Conservation (phyloP, 768 basidiomycete genomes). For the Gloeopeniophorella convolvens region DNA sequence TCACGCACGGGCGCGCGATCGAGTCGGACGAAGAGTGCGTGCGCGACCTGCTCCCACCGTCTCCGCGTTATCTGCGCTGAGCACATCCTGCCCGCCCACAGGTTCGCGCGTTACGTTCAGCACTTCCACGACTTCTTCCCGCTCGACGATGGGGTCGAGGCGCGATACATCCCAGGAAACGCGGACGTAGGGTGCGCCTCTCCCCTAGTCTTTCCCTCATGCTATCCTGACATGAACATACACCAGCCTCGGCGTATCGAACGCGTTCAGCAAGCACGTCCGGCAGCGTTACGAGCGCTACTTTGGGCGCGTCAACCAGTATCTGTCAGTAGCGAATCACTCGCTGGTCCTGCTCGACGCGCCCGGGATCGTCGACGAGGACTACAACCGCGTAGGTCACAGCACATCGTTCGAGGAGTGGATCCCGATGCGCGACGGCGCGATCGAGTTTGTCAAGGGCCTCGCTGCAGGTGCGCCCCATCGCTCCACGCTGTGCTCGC, state of each 20-base stretch:
- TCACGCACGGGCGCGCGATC: conserved; percentile 69
- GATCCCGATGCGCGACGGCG: conserved; percentile 45
- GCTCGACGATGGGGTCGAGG: conserved; percentile 37
- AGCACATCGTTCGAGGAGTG: conserved; percentile 48
- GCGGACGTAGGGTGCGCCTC: conserved; percentile 70
- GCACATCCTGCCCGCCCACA: no score
- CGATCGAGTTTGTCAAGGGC: conserved; percentile 54
- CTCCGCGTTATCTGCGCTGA: no score
- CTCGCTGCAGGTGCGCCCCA: conserved; percentile 29
- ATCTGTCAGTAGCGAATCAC: conserved; percentile 59
- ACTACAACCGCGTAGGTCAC: conserved; percentile 55
- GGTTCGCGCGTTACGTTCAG: conserved; percentile 64
- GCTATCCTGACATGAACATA: no score
- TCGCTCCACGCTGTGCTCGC: not conserved
- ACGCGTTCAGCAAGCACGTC: conserved; percentile 29
- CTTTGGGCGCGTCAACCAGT: conserved; percentile 67
- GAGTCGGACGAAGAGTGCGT: conserved; percentile 70
- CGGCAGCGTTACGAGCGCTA: conserved; percentile 50
- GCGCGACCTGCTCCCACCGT: conserved; percentile 3
- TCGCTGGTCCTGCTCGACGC: conserved; percentile 69
- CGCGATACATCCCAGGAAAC: conserved; percentile 80
- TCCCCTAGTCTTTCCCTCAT: not conserved
- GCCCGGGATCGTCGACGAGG: conserved; percentile 77
- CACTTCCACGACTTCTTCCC: conserved; percentile 70
- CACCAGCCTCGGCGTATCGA: conserved; percentile 13